Evolutionary conservation across 805 yeast species (phyloP).

Genomic region (Wickerhamomyces sydowiorum): DNA sequence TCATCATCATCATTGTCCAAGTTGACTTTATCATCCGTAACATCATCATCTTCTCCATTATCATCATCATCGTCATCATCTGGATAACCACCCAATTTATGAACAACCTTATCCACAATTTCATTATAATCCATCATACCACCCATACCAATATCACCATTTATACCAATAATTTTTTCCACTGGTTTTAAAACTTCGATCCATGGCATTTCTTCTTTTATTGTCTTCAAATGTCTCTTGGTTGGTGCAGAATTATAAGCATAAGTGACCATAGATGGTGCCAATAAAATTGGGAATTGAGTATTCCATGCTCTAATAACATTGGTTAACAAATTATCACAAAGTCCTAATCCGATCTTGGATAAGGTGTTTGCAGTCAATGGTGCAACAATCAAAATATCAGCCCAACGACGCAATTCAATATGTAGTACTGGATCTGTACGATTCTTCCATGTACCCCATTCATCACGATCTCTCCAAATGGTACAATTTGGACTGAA

Average conservation of each 20-base stretch:
- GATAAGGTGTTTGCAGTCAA: slow-evolving; percentile 89
- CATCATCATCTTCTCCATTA: slow-evolving; percentile 35
- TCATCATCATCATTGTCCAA: slow-evolving; percentile 36
- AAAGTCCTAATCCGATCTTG: slow-evolving; percentile 83
- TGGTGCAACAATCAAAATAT: slow-evolving; percentile 88
- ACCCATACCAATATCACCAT: slow-evolving; percentile 99
- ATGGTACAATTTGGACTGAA: slow-evolving; percentile 59
- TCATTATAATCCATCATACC: slow-evolving; percentile 99
- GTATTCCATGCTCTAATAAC: slow-evolving; percentile 96
- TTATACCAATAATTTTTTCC: slow-evolving; percentile 86
- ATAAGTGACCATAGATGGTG: slow-evolving; percentile 94
- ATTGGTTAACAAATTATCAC: slow-evolving; percentile 87
- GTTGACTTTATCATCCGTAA: slow-evolving; percentile 36
- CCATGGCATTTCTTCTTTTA: slow-evolving; percentile 92
- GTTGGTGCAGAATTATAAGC: slow-evolving; percentile 89
- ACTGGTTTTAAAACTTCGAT: slow-evolving; percentile 90
- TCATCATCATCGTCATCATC: slow-evolving; percentile 46
- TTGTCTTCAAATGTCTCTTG: slow-evolving; percentile 68
- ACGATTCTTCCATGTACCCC: slow-evolving; percentile 81
- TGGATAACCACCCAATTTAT: slow-evolving; percentile 61
- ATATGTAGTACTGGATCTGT: slow-evolving; percentile 92
- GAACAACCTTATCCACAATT: slow-evolving; percentile 78
- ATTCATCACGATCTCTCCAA: slow-evolving; percentile 94
- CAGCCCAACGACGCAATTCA: slow-evolving; percentile 96
- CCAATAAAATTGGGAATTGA: slow-evolving; percentile 78